Base-by-base conservation (phyloP, 1,284 basidiomycete species). In the Gomphus sp. region DNA sequence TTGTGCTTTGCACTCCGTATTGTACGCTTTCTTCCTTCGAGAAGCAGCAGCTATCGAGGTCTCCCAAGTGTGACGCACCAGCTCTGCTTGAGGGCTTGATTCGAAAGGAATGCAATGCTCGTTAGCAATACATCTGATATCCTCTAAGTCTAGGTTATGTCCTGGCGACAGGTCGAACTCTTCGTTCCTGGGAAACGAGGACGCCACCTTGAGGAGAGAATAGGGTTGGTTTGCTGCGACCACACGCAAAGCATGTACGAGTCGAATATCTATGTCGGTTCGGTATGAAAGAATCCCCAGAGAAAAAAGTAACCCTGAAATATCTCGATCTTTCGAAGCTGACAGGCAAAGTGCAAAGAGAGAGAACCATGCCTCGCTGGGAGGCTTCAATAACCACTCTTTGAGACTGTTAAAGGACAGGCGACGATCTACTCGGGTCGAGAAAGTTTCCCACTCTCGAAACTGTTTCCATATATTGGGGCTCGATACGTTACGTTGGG, bases 211-310 rank as follows among this genome's bases (percentile, higher is more conserved):
- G 37, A 37, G 22, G 51, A 33, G 12, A 28, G 10, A 16, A 18
- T 18, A 10, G 33, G 37, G 51, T 7, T 22, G 16, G 37, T 34
- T 36, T n/a, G 43, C 28, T 33, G 53, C 53, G 22, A 55, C 25
- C 22, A 22, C 37, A 25, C 12, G 53, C 28, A 55, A 41, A 11
- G 39, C 53, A 25, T 55, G 7, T 14, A 55, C 53, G n/a, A 44
- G n/a, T 43, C n/a, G 22, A 22, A 55, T 55, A 5, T 41, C 33
- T n/a, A 55, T 3, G 39, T 55, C 53, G 22, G 14, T 11, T 4
- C 53, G n/a, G 12, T 55, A 55, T 5, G 53, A 41, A 55, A 55
- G 37, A 34, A 55, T 55, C 4, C 39, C 37, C 53, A 55, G 44
- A 1, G 53, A 31, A 44, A 55, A 55, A 11, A 44, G 4, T 28